phyloP scores from a whole-genome alignment of 257 asterid genomes.

The Marsdenia floribunda region DNA sequence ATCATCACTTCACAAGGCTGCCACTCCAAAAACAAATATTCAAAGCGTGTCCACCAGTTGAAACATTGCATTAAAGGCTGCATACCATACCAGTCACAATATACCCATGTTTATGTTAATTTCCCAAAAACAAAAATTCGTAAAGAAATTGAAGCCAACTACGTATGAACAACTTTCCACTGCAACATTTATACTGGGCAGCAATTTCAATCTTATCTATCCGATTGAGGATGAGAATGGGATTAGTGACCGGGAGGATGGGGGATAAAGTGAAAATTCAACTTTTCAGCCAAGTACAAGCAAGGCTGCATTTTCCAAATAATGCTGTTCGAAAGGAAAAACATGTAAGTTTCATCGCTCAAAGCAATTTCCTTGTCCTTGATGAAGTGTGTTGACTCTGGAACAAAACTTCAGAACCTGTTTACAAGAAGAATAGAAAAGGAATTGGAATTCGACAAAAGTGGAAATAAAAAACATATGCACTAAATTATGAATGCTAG shows the following conservation, averaged over 20 bases:
- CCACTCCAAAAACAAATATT: background rate
- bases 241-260: background rate
- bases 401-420: slow-evolving; percentile 13
- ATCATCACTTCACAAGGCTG: background rate
- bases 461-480: background rate
- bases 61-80: background rate
- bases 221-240: background rate
- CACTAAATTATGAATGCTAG: background rate
- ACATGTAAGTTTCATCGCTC: background rate
- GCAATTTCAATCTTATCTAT: background rate
- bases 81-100: background rate
- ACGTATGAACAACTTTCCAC: background rate
- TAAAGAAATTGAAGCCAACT: background rate
- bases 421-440: background rate
- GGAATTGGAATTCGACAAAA: background rate
- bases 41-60: background rate
- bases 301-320: slow-evolving; percentile 2
- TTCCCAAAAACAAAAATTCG: background rate
- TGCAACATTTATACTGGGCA: background rate
- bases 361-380: background rate
- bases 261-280: background rate
- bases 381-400: background rate
- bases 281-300: background rate
- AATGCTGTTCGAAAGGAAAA: background rate
- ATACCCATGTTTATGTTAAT: background rate